Base-by-base conservation (phyloP, 805 yeast genomes). In the Zygosaccharomyces lentus region DNA sequence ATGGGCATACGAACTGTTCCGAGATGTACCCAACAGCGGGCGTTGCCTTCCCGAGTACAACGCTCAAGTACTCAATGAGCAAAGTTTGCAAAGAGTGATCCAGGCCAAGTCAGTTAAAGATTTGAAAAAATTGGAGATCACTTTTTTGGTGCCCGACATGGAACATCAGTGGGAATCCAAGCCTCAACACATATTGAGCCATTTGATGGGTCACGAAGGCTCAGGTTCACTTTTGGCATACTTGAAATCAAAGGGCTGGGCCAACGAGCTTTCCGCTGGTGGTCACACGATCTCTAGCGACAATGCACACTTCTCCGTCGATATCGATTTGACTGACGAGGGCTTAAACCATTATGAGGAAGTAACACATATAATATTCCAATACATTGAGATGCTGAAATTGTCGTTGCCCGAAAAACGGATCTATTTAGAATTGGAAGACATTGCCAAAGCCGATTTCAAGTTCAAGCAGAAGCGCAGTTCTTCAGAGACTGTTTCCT, bases 191-290 rank as follows among this genome's bases (percentile, higher is more conserved):
- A 85, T 88, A 65, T 76, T 71, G 53, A 78, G 90, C 16, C 97
- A 93, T 64, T 71, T 93, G 43, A 69, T 91, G 39, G 98, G 98
- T 34, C 98, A 91, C 65, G 99, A 91, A 68, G 86, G 93, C 39
- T 74, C 82, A 40, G 98, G 98, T 1, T 88, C 96, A 1, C 64
- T 91, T 15, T 71, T 88, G 29, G 77, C 81, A 46, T 75, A 73
- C 52, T 75, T 91, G 53, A 91, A 88, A 66, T 62, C 68, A 27
- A 70, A 76, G 52, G 85, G 90, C 10, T 86, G 90, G 88, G 96
- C 91, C 6, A 84, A 78, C 54, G 82, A 78, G 13, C 72, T 91
- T 43, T 78, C 88, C 30, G 80, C 89, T 27, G 96, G 96, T 7
- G 74, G 78, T 34, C 74, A 79, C 53, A 75, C 77, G 29, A 74